Base-by-base conservation (phyloP, 805 yeast genomes). In the Brettanomyces anomalus region DNA sequence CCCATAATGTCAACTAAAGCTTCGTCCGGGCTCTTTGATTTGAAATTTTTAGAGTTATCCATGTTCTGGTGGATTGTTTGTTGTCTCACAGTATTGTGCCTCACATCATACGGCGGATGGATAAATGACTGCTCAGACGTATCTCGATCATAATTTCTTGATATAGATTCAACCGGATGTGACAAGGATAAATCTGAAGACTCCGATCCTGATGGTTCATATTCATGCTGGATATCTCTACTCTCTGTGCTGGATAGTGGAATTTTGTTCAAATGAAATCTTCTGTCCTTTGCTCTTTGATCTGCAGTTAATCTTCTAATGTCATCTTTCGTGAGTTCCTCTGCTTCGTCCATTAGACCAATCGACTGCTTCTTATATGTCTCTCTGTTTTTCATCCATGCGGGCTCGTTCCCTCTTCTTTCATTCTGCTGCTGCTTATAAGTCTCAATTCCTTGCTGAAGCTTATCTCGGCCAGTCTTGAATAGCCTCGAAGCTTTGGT, bases 321-420 rank as follows among this genome's bases (percentile, higher is more conserved):
- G 58, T 59, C 43, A 67, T 72, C 43, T 54, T 57, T n/a, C 62
- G 68, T 44, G 67, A 31, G 21, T 33, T 72, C 62, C 44, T 72
- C 71, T 14, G 70, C 76, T 26, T 72, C 71, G 17, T 65, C 68
- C 11, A 60, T 62, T 7, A 56, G 32, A 28, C 26, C 42, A 34
- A 52, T 54, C 8, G 65, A 67, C 3, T 69, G 67, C 15, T 64
- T 63, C 43, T 68, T 73, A 50, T 79, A 71, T 50, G 54, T 64
- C 13, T 62, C 66, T 51, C 75, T 80, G 46, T 76, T 72, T 44
- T 65, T 70, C 88, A 85, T 80, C 95, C 95, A 85, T 2, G 80
- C 76, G 0, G 95, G 95, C 49, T 65, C 55, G 39, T 60, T 58
- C 34, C 59, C 57, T 36, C 54, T 55, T 11, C 55, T 55, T 36